A percentile compares a stretch with the other conserved stretches of the same genome.
These are phyloP conservation scores for Chytriomyces sp. DNA, from an alignment of 192 early-diverging fungal species.

Conservation along the genomic window DNA sequence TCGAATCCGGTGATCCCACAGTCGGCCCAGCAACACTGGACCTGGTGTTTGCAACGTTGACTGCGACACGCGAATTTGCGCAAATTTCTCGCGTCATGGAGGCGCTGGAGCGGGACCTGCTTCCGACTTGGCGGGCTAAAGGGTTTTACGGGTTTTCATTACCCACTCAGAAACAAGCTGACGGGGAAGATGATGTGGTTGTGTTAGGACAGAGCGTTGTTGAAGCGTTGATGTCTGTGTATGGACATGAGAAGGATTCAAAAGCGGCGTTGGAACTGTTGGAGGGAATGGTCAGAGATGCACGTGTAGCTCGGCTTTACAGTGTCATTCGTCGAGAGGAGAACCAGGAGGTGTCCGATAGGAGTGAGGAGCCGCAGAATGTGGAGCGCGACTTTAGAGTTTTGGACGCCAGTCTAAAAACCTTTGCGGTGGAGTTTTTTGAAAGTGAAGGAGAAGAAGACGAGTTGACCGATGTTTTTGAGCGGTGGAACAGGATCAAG, in stretches of 20 bases:
- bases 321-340: background rate
- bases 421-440: background rate
- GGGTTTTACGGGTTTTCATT: constrained; percentile 1
- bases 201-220: background rate
- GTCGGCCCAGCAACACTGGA: constrained; percentile 8
- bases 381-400: background rate
- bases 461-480: background rate
- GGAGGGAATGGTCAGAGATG: background rate
- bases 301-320: background rate
- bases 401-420: background rate
- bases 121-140: constrained; percentile 2
- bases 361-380: background rate
- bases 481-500: no score
- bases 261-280: background rate
- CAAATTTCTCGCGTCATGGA: background rate
- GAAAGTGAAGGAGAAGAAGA: background rate
- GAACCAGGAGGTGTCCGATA: background rate
- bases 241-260: background rate
- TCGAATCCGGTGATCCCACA: background rate
- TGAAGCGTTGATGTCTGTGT: background rate
- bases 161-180: background rate
- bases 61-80: background rate
- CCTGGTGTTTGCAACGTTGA: background rate
- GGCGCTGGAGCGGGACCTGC: background rate
- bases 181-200: background rate